These are phyloP conservation scores for Kluyveromyces wickerhamii DNA, from an alignment of 805 yeast genomes.

Conservation along the genomic window DNA sequence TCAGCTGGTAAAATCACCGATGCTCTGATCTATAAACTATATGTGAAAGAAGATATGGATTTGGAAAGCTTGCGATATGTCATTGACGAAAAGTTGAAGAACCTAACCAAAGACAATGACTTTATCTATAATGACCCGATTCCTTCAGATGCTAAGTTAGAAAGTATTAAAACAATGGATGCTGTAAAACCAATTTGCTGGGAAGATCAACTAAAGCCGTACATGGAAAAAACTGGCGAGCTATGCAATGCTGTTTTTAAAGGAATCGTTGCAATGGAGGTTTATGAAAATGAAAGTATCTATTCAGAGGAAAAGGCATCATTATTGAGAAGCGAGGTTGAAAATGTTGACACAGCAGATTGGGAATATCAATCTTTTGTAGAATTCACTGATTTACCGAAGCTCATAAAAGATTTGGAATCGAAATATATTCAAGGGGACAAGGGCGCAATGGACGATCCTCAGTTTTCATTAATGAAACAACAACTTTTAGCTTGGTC, in stretches of 20 bases:
- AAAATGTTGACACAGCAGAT: slow-evolving; percentile 65
- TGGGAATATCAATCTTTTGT: slow-evolving; percentile 72
- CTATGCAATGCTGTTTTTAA: slow-evolving; percentile 53
- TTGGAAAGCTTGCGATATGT: slow-evolving; percentile 26
- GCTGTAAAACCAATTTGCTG: slow-evolving; percentile 65
- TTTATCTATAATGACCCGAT: slow-evolving; percentile 74
- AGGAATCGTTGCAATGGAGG: slow-evolving; percentile 74
- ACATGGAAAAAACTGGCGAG: slow-evolving; percentile 32
- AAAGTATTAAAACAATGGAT: slow-evolving; percentile 40
- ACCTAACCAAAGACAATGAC: slow-evolving; percentile 75
- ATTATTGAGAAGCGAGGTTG: slow-evolving; percentile 64
- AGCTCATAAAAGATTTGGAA: slow-evolving; percentile 48
- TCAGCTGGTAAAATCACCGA: slow-evolving; percentile 37
- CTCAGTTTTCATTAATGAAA: slow-evolving; percentile 23
- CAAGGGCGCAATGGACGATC: slow-evolving; percentile 13
- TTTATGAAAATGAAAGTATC: slow-evolving; percentile 78
- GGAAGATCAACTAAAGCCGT: slow-evolving; percentile 42
- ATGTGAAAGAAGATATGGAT: slow-evolving; percentile 30
- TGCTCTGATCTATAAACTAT: slow-evolving; percentile 26
- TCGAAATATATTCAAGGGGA: slow-evolving; percentile 27
- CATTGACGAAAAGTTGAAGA: slow-evolving; percentile 31
- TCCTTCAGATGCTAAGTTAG: slow-evolving; percentile 42
- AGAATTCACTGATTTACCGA: slow-evolving; percentile 74
- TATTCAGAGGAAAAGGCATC: slow-evolving; percentile 88
- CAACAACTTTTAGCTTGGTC: slow-evolving; percentile 28